Conservation (phyloP, 176 grass and related monocot genomes). For the Raddia distichophylla region DNA sequence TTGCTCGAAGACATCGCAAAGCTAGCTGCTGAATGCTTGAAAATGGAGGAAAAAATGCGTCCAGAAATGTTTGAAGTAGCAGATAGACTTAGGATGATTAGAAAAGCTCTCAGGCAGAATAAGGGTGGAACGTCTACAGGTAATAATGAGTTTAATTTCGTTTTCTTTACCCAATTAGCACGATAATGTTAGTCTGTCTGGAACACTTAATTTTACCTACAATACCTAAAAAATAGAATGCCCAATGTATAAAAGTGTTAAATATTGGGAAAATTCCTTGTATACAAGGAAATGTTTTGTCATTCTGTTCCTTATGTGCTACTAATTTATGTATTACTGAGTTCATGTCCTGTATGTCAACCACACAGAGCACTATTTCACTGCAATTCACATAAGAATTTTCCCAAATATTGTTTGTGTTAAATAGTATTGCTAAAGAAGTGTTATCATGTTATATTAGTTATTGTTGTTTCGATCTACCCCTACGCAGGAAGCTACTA, state of each 20-base stretch:
- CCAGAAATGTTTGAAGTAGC: conserved; percentile 19
- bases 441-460: no score
- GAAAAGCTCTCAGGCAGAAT: background rate
- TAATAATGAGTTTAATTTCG: background rate
- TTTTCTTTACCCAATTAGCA: background rate
- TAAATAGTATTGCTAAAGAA: no score
- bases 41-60: background rate
- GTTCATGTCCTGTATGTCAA: no score
- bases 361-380: no score
- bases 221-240: no score
- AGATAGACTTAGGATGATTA: background rate
- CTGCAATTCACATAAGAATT: no score
- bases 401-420: no score
- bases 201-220: no score
- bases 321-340: no score
- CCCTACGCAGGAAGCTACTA: background rate
- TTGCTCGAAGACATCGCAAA: conserved; percentile 3
- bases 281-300: no score
- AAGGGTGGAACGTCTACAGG: background rate
- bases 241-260: background rate
- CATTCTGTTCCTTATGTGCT: no score
- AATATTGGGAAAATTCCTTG: background rate
- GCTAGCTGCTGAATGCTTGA: background rate
- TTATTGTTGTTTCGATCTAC: background rate
- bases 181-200: background rate